A percentile compares a stretch with the other conserved stretches of the same genome.
Conservation (phyloP, 2,329 filamentous ascomycete genomes). For the Drechslerella stenobrocha region DNA sequence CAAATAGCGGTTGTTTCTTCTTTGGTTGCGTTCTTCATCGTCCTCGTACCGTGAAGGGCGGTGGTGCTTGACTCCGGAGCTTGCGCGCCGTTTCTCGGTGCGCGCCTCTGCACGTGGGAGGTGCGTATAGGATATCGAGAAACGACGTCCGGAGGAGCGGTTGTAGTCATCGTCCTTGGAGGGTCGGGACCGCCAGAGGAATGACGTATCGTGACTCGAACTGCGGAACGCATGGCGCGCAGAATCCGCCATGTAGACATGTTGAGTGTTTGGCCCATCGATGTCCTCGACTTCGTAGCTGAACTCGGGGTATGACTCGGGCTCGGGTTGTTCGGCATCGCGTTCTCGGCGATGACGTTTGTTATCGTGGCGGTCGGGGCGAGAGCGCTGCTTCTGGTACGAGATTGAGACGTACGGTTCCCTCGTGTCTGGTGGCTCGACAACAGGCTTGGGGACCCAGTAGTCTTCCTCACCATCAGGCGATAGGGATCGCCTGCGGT, state of each 20-base stretch:
- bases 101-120: constrained; percentile 19
- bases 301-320: constrained; percentile 22
- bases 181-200: constrained; percentile 37
- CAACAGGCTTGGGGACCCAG: constrained; percentile 26
- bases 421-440: constrained; percentile 22
- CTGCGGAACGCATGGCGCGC: constrained; percentile 42
- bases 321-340: constrained; percentile 13
- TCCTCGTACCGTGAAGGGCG: constrained; percentile 31
- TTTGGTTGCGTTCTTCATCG: constrained; percentile 29
- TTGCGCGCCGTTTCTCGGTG: constrained; percentile 23
- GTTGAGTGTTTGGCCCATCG: constrained; percentile 21
- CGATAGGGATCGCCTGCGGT: constrained; percentile 33
- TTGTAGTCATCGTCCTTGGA: constrained; percentile 30
- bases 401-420: constrained; percentile 31
- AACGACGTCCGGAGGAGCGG: constrained; percentile 21
- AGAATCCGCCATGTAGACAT: constrained; percentile 31
- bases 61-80: constrained; percentile 24
- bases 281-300: constrained; percentile 37
- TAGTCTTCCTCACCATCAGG: constrained; percentile 40
- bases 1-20: constrained; percentile 24
- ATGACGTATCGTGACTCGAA: constrained; percentile 45
- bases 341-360: constrained; percentile 43
- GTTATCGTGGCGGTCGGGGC: constrained; percentile 38
- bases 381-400: constrained; percentile 33
- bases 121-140: constrained; percentile 40